Base-by-base conservation (phyloP, 306 rosid genomes). In the Prunus mongolica region DNA sequence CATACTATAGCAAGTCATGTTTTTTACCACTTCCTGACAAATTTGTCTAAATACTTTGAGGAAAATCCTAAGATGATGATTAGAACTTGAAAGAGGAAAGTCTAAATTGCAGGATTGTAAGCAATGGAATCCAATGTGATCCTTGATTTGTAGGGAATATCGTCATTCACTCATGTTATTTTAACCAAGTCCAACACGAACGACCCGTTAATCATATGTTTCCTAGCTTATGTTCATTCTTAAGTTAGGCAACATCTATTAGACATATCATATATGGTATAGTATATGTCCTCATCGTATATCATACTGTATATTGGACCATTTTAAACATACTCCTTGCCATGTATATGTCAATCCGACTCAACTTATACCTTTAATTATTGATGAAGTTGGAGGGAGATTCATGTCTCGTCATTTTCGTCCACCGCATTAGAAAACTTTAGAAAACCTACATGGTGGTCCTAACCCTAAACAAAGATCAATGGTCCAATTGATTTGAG, bases 361-460 rank as follows among this genome's bases (percentile, higher is more conserved):
- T 58, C 45, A 9, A 20, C 34, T 77, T 28, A 60, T 52, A 66
- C 47, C 55, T 14, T 8, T 49, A 74, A 19, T 67, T 25, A 49
- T 73, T 58, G 70, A 79, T 56, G 79, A 45, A 80, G 50, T 65
- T 83, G 65, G 80, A 69, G 73, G 57, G 72, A 76, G 82, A 78
- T 78, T 60, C 12, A 76, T 60, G 85, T 77, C 78, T 78, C 49
- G 85, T 82, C 90, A 77, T 74, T 82, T 84, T 84, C 90, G 71
- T 63, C 83, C 72, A 65, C 81, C 69, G 77, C 75, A 67, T 51
- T 50, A 27, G 47, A 44, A 71, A 58, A 24, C 81, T 77, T 79
- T 82, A 64, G 67, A 52, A 73, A 65, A 58, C 74, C 80, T 82
- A 76, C 22, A 51, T 34, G 22, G 86, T 75, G 88, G 91, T 85